These are phyloP conservation scores for Xerocomellus dryophilus DNA, from an alignment of 768 basidiomycete species.

Conservation along the genomic window DNA sequence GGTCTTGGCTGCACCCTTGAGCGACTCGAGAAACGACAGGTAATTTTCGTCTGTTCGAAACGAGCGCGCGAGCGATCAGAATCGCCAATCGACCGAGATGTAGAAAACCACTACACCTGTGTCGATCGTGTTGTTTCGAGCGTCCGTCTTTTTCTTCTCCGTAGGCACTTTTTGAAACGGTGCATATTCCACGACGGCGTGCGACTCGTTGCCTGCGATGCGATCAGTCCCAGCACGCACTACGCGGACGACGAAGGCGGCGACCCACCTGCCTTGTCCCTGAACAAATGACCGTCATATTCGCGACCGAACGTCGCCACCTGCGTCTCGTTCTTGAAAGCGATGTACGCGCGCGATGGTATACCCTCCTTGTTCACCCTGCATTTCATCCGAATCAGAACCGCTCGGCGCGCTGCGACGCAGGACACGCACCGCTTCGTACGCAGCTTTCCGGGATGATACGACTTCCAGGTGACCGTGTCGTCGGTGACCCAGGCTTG, in stretches of 20 bases:
- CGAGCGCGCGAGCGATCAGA: background rate
- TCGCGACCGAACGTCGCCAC: slow-evolving; percentile 73
- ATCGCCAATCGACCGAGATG: background rate
- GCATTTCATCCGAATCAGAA: background rate
- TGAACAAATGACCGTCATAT: slow-evolving; percentile 90
- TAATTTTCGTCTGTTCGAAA: slow-evolving; percentile 76
- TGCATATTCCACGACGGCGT: slow-evolving; percentile 91
- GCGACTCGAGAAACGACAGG: slow-evolving; percentile 72
- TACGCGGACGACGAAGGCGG: too few species aligned
- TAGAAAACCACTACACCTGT: slow-evolving; percentile 15
- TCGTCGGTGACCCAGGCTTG: slow-evolving; percentile 79
- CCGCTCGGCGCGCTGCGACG: background rate
- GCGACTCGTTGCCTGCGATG: slow-evolving; percentile 73
- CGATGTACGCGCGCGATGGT: slow-evolving; percentile 87
- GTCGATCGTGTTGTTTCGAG: slow-evolving; percentile 83
- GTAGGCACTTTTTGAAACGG: slow-evolving; percentile 84
- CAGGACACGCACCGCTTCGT: slow-evolving; percentile 51
- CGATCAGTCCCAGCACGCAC: background rate
- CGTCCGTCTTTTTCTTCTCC: slow-evolving; percentile 74
- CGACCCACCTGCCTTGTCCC: slow-evolving; percentile 94
- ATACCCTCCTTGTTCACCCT: slow-evolving; percentile 84
- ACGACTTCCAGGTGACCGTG: slow-evolving; percentile 63
- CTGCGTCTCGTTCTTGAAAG: slow-evolving; percentile 74
- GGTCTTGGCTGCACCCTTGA: slow-evolving; percentile 53
- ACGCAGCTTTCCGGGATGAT: slow-evolving; percentile 63